phyloP scores from a whole-genome alignment of 1,139 yeast genomes.

The Candida tropicalis region DNA sequence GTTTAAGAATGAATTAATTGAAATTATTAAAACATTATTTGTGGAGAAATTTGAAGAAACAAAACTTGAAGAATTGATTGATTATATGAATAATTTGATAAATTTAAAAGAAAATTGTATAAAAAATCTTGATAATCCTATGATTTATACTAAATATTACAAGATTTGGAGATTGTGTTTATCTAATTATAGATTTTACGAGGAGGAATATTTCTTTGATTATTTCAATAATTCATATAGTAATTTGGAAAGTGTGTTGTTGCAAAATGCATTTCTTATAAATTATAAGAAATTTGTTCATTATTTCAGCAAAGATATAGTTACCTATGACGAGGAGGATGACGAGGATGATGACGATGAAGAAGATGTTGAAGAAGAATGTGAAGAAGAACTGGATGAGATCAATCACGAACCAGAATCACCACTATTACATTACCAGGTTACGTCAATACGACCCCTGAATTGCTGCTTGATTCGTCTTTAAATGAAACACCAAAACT shows the following conservation, averaged over 20 bases:
- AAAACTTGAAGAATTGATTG: slow-evolving; percentile 21
- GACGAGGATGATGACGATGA: slow-evolving; percentile 18
- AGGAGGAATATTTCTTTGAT: slow-evolving; percentile 19
- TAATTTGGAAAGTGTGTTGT: slow-evolving; percentile 7
- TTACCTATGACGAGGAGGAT: slow-evolving; percentile 14
- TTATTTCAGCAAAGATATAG: slow-evolving; percentile 15
- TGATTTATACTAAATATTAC: slow-evolving; percentile 16
- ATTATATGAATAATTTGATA: slow-evolving; percentile 12
- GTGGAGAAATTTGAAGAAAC: slow-evolving; percentile 23
- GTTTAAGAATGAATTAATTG: slow-evolving; percentile 15
- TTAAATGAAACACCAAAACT: slow-evolving; percentile 11
- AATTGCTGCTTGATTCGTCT: slow-evolving; percentile 8
- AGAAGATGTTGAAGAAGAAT: slow-evolving; percentile 4
- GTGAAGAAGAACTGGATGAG: slow-evolving; percentile 3
- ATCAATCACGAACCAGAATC: neutral
- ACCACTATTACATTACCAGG: neutral
- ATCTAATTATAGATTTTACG: slow-evolving; percentile 16
- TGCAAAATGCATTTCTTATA: slow-evolving; percentile 16
- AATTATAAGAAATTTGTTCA: slow-evolving; percentile 14
- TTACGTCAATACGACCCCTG: neutral
- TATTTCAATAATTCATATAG: slow-evolving; percentile 13
- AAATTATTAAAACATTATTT: slow-evolving; percentile 20
- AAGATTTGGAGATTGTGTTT: slow-evolving; percentile 18
- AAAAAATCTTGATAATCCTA: slow-evolving; percentile 11
- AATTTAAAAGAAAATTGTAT: slow-evolving; percentile 3